Conservation (phyloP, 1,284 basidiomycete species). For the Crocinoboletus sp. region DNA sequence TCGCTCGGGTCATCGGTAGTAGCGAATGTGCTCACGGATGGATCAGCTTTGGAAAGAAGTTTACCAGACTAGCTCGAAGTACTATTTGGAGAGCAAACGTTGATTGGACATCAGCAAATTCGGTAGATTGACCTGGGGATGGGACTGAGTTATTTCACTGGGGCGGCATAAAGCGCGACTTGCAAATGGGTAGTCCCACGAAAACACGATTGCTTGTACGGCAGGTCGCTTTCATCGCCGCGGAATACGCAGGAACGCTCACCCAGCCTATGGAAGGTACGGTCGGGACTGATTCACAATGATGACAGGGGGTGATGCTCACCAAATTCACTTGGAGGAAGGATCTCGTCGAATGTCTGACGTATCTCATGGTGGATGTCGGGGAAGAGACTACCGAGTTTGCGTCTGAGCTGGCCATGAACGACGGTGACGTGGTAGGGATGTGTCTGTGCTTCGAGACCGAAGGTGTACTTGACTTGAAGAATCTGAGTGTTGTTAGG, state of each 20-base stretch:
- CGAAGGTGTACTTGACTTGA: conserved; percentile 38
- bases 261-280: conserved; percentile 27
- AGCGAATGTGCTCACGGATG: conserved; percentile 29
- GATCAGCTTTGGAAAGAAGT: conserved; percentile 31
- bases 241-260: conserved; percentile 25
- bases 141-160: conserved; percentile 12
- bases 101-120: conserved; percentile 32
- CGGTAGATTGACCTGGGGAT: conserved; percentile 26
- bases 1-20: conserved; percentile 8
- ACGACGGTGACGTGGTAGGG: conserved; percentile 38
- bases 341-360: conserved; percentile 30
- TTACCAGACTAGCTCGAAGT: conserved; percentile 30
- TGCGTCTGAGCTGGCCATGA: conserved; percentile 36
- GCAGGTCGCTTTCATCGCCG: conserved; percentile 33
- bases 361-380: conserved; percentile 38
- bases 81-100: conserved; percentile 34
- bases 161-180: conserved; percentile 12
- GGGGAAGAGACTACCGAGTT: conserved; percentile 33
- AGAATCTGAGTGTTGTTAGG: conserved; percentile 28
- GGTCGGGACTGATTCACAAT: conserved; percentile 12
- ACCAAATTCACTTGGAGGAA: conserved; percentile 26
- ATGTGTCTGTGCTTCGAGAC: conserved; percentile 30
- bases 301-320: conserved; percentile 8
- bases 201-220: conserved; percentile 41
- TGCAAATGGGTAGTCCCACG: conserved; percentile 42